Evolutionary conservation across 129 eudicot genomes (phyloP).

Genomic region (Tagetes erecta): DNA sequence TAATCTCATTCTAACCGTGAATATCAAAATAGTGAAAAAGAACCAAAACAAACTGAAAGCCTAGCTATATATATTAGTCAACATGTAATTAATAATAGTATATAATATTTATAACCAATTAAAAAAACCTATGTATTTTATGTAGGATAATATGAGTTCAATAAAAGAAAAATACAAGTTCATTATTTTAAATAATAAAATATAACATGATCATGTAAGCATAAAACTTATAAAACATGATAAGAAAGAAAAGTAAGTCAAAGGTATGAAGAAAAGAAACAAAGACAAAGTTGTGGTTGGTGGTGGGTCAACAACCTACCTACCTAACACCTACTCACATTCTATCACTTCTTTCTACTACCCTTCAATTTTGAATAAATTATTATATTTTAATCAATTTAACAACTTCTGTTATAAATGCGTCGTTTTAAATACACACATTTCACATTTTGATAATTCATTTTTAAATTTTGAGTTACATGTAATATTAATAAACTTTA

Average conservation of each 20-base stretch:
- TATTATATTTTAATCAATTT: neutral
- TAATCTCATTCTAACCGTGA: too few species aligned
- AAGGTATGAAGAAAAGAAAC: conserved; percentile 23
- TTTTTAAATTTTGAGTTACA: too few species aligned
- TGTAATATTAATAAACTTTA: too few species aligned
- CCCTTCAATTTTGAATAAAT: conserved; percentile 7
- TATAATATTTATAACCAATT: too few species aligned
- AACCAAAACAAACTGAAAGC: too few species aligned
- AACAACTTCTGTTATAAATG: neutral
- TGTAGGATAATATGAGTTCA: neutral
- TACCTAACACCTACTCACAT: conserved; percentile 35
- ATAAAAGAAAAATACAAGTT: too few species aligned
- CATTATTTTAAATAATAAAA: neutral
- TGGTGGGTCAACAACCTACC: conserved; percentile 45
- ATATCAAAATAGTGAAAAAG: too few species aligned
- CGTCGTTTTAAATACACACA: neutral
- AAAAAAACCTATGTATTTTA: neutral
- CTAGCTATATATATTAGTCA: too few species aligned
- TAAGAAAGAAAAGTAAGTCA: conserved; percentile 25
- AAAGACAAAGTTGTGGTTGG: conserved; percentile 31
- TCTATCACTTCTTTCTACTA: conserved; percentile 10
- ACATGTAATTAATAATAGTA: too few species aligned
- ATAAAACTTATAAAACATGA: neutral
- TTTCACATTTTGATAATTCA: neutral
- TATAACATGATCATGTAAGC: neutral